These are phyloP conservation scores for Lanmaoa pseudosensibilis DNA, from an alignment of 768 basidiomycete species.

Conservation along the genomic window DNA sequence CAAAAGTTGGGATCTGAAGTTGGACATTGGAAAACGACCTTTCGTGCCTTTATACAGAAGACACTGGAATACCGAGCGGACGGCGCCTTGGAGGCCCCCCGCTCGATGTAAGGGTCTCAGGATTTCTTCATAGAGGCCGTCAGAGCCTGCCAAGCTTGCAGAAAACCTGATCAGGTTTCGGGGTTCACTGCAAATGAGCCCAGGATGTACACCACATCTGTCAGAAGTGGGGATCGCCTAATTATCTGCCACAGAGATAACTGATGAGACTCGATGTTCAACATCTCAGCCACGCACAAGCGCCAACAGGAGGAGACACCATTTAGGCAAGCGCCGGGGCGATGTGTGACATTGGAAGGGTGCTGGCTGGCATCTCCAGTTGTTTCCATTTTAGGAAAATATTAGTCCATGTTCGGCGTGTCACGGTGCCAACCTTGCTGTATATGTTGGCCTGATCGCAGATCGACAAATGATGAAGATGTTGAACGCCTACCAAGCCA, in stretches of 20 bases:
- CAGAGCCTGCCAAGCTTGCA: neutral
- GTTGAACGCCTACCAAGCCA: neutral
- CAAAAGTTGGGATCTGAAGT: neutral
- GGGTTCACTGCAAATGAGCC: neutral
- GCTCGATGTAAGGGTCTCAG: neutral
- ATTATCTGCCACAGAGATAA: neutral
- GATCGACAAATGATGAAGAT: neutral
- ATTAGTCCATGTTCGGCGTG: neutral
- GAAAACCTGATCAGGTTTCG: neutral
- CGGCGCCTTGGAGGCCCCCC: neutral
- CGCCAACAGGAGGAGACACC: neutral
- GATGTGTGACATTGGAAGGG: neutral
- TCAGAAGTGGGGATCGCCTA: neutral
- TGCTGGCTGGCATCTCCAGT: neutral
- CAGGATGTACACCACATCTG: neutral
- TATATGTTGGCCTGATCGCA: neutral
- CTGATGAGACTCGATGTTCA: neutral
- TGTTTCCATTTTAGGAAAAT: neutral
- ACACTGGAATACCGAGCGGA: neutral
- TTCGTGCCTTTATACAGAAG: neutral
- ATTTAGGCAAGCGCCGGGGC: neutral
- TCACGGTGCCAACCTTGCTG: constrained; percentile 13
- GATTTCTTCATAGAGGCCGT: neutral
- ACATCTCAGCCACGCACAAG: neutral
- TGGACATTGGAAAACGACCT: neutral